Percentiles rank a stretch among this genome's conserved stretches.
Conservation (phyloP, 805 yeast genomes). For the Maudiozyma serrabonitensis region DNA sequence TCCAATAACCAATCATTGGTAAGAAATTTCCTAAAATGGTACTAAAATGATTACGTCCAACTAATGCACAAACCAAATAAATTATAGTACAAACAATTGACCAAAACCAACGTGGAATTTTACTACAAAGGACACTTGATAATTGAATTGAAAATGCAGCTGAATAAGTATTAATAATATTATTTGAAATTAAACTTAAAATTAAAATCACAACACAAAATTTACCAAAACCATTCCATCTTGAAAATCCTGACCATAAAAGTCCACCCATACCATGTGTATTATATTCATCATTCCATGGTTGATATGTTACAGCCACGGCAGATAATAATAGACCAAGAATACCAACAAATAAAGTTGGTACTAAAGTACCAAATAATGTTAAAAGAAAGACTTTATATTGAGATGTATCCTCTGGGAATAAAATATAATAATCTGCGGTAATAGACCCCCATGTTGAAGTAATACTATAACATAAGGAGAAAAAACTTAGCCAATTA, state of each 20-base stretch:
- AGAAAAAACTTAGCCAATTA: constrained; percentile 62
- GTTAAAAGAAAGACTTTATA: constrained; percentile 48
- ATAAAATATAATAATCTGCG: constrained; percentile 71
- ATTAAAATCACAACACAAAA: constrained; percentile 61
- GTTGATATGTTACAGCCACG: constrained; percentile 46
- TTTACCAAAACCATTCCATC: constrained; percentile 72
- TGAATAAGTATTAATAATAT: constrained; percentile 71
- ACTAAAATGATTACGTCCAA: constrained; percentile 64
- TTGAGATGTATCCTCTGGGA: constrained; percentile 63
- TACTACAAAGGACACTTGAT: constrained; percentile 42
- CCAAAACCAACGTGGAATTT: constrained; percentile 72
- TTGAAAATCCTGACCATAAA: constrained; percentile 49
- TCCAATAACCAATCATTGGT: constrained; percentile 92
- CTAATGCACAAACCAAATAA: constrained; percentile 62
- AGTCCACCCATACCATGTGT: constrained; percentile 68
- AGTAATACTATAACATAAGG: constrained; percentile 67
- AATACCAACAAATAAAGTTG: constrained; percentile 68
- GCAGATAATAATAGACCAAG: constrained; percentile 64
- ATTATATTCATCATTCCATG: constrained; percentile 51
- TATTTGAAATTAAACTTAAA: constrained; percentile 71
- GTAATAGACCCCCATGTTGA: constrained; percentile 87
- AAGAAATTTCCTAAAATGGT: constrained; percentile 68
- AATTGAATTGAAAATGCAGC: constrained; percentile 74
- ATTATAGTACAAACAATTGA: constrained; percentile 52
- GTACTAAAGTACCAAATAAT: constrained; percentile 54